Evolutionary conservation across 2,329 filamentous ascomycete genomes (phyloP), one percentile per base, ranked within the genome.

Genomic region (Herpomyces periplanetae): DNA sequence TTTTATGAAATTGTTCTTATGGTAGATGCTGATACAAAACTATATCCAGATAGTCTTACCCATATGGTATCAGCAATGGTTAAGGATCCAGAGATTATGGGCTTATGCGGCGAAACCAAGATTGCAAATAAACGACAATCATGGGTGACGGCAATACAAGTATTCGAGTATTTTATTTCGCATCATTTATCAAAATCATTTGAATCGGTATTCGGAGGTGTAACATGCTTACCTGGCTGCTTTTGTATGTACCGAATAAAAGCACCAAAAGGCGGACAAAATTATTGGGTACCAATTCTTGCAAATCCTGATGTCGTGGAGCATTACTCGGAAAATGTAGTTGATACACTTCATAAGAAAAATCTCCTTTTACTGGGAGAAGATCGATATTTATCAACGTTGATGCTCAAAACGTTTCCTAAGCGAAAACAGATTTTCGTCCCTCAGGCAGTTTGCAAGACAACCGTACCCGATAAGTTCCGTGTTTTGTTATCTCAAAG

Each of bases 231-330:
- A 29, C 80, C 80, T 8, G 80, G 80, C 27, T 96, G 80, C 48
- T 96, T 96, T 58, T 88, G 71, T 50, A 96, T 96, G 84, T 96
- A 96, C 46, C 66, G 80, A 33, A 91, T 96, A 53, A 96, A 96
- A 43, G 66, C 80, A 12, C 84, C 80, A 24, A 96, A 96, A 44
- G 80, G 80, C 27, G 75, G 65, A 11, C 71, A 91, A 37, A 91
- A 96, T 45, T 96, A 91, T 44, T 96, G 80, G 80, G 80, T 96
- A 10, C 80, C 80, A 4, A 91, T 96, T 32, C 52, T 96, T 27
- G 80, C 80, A 29, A 96, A 96, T 37, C 84, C 84, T 2, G 84
- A 96, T 33, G 66, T 96, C 16, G 84, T 96, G 17, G 80, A 96
- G 42, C 80, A 96, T 41, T 96, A 96, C 40, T 91, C 80, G 1